Evolutionary conservation across 495 filamentous ascomycete species (phyloP), one percentile per base, ranked within the genome.

Genomic region (Tirmania nivea): DNA sequence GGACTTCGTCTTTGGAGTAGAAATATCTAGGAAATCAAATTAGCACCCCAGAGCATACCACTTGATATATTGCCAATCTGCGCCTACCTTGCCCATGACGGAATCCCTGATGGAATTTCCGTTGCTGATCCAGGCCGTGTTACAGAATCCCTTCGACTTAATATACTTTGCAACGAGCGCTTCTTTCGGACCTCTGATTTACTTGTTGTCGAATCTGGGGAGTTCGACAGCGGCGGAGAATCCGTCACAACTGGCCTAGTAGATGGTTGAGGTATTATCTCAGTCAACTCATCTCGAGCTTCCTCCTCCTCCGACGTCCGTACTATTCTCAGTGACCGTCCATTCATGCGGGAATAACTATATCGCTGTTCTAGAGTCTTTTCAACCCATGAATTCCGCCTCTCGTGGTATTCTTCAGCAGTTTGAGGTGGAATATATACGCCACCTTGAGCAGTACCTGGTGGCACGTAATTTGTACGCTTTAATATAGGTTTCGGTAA

Each of bases 301-400:
- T 48, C 57, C 17, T 49, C 59, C 9, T 54, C 52, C 11, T 54
- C 58, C 8, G 48, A 53, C 16, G 17, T 60, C 19, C 34, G 59
- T n/a, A 63, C 61, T 35, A 63, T 53, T 48, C 61, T 54, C 42
- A 63, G 48, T 45, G 39, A 45, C 12, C 39, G 39, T 19, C 39
- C 35, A 49, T 63, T 60, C 61, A 63, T 63, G 48, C 53, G 56
- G 16, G 54, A 47, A 51, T 34, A 52, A 35, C 50, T n/a, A 48
- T 50, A 50, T 39, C 37, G 39, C 16, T 51, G 57, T 49, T 56
- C 51, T 34, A 51, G 47, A 35, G 39, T 54, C 20, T 21, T 56
- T 36, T 25, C 61, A 35, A 63, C 49, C 59, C 59, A 61, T 64
- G 55, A 57, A 58, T 49, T 60, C 20, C 60, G 63, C 50, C 55